Conservation (phyloP, 495 filamentous ascomycete species). For the Daldinia grandis region DNA sequence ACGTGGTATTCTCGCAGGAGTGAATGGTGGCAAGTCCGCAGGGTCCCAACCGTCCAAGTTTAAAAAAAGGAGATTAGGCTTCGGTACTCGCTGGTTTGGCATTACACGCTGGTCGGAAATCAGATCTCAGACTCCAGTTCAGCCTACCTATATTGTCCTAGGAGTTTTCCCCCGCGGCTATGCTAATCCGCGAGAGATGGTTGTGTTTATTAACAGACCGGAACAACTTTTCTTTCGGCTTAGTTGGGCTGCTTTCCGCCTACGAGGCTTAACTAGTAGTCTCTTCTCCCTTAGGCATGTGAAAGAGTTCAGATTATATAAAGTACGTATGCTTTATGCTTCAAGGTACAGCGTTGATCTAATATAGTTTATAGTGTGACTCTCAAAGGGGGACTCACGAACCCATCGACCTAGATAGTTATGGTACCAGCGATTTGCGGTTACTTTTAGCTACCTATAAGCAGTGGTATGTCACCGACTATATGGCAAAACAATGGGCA, state of each 20-base stretch:
- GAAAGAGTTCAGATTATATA: background rate
- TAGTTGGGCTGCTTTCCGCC: background rate
- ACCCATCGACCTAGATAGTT: background rate
- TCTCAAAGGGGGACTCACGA: background rate
- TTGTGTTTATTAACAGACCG: background rate
- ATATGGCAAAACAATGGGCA: background rate
- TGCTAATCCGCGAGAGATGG: background rate
- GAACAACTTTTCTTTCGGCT: background rate
- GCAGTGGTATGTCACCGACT: background rate
- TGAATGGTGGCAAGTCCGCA: too few relatives aligned
- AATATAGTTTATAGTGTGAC: background rate
- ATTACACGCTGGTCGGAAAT: background rate
- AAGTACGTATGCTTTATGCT: background rate
- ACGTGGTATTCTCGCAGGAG: too few relatives aligned
- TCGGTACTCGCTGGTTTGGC: background rate
- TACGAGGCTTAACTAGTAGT: background rate
- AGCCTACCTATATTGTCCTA: background rate
- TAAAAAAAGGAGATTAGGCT: too few relatives aligned
- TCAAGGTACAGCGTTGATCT: background rate
- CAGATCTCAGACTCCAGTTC: background rate
- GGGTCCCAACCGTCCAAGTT: too few relatives aligned
- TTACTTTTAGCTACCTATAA: background rate
- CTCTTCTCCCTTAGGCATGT: background rate
- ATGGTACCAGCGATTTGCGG: background rate
- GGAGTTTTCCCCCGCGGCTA: background rate